Evolutionary conservation across 345 rosid species (phyloP), one percentile per base, ranked within the genome.

Genomic region (Brassica cretica): DNA sequence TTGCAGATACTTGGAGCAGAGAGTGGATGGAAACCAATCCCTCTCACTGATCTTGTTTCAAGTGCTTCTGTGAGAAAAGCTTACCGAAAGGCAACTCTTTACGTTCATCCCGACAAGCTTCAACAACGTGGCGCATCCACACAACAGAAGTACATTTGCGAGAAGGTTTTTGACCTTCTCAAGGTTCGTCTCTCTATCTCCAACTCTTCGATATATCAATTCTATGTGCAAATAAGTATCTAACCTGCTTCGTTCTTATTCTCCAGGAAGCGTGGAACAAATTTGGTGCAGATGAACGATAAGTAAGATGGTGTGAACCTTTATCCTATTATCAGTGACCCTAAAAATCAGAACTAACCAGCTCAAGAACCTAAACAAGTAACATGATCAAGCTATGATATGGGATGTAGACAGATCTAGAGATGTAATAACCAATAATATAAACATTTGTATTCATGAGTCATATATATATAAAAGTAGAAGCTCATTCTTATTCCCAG

Each of bases 101-200:
- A 76, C 41, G 97, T 94, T 82, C 98, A 94, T 76, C 97, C 97
- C 0, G 98, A 94, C 81, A 92, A 94, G 85, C 82, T 92, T 82
- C 98, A 94, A 85, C 98, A 92, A 81, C 89, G 98, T 6, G 98
- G 98, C 11, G 98, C 98, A 29, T 91, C 87, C 78, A 89, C 89
- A 64, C 93, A 88, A 66, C 97, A 91, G 74, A 94, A 91, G 87
- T 94, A 92, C 84, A 85, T 66, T 0, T 94, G 97, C 66, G 98
- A 94, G 84, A 94, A 90, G 81, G 97, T 94, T 82, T 94, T 94
- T 66, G 97, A 94, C 78, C 97, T 94, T 82, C 89, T 90, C 39
- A 88, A 94, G 97, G 98, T 92, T 44, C 32, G 75, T 29, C 73
- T 64, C 46, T 69, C 68, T 5, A 25, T 18, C 44, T 53, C 14